Evolutionary conservation across 2,329 filamentous ascomycete genomes (phyloP), one percentile per base, ranked within the genome.

Genomic region (Colletotrichum limetticola): DNA sequence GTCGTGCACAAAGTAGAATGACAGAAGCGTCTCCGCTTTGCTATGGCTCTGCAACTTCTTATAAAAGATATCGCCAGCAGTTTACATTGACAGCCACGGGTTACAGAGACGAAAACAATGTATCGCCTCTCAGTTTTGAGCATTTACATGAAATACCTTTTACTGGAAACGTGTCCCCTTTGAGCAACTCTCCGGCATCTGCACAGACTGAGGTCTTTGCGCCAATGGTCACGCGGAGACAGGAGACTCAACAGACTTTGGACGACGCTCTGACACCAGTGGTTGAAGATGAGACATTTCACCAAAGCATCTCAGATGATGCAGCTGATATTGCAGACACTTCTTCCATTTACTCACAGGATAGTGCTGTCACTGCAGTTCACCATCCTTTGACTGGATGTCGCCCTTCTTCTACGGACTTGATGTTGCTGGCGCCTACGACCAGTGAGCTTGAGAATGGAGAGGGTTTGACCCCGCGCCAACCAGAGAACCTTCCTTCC

Each of bases 271-370:
- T 60, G 67, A 73, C 71, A 28, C 66, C 26, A 37, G 46, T 56
- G 46, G 28, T 35, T 24, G 28, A 19, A 7, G 42, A 65, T 24
- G 49, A 65, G 49, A 70, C 67, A 52, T 11, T n/a, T 12, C 26
- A 16, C 4, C 56, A 65, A 73, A 57, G 46, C 59, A 66, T 71
- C 60, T 19, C 35, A 24, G 32, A 66, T 22, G 60, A 61, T 5
- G 66, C 14, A 65, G 46, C 59, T 59, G 71, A 76, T n/a, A 24
- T 68, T 19, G 58, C 59, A 35, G 75, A 78, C 2, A 64, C 71
- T 6, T 78, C 76, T 1, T 78, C 78, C 16, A 19, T 77, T 7
- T 78, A 78, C 60, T 77, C 77, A 6, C 60, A 77, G 22, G 71
- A 75, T 30, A 78, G 76, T 24, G 42, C 66, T 19, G 59, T 73